phyloP scores from a whole-genome alignment of 1,139 yeast species.

The Arxiozyma telluris region DNA sequence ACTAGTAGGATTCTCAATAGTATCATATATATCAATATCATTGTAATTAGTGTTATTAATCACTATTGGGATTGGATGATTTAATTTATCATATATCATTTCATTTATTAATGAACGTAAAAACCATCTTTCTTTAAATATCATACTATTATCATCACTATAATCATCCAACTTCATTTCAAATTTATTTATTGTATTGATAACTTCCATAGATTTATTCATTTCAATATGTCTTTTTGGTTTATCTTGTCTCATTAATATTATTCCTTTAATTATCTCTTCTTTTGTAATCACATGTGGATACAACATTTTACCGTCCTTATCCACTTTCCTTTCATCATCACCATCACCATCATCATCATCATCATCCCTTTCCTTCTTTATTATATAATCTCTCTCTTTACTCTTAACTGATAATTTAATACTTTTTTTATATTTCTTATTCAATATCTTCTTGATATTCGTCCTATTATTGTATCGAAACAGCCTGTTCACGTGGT shows the following conservation, averaged over 20 bases:
- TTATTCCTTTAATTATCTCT: conserved; percentile 17
- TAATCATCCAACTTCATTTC: conserved; percentile 11
- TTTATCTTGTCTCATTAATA: conserved; percentile 13
- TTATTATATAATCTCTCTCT: not conserved
- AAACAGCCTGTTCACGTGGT: not conserved
- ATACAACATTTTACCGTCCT: not conserved
- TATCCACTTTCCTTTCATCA: not conserved
- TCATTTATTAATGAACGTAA: conserved; percentile 15
- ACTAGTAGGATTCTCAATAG: too few species aligned
- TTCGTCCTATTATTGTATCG: not conserved
- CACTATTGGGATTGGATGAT: not conserved
- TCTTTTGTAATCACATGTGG: conserved; percentile 19
- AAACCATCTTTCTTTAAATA: not conserved
- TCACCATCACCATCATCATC: too few species aligned
- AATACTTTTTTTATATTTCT: not conserved
- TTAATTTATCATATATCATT: conserved; percentile 10
- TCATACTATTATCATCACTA: not conserved
- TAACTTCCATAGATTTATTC: conserved; percentile 15
- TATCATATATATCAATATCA: not conserved
- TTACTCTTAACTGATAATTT: not conserved
- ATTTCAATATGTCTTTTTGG: not conserved
- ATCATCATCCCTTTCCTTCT: not conserved
- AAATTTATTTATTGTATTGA: conserved; percentile 20
- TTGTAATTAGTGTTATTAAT: not conserved
- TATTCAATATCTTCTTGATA: not conserved